Base-by-base conservation (phyloP, 495 filamentous ascomycete genomes). In the Parathielavia appendiculata region DNA sequence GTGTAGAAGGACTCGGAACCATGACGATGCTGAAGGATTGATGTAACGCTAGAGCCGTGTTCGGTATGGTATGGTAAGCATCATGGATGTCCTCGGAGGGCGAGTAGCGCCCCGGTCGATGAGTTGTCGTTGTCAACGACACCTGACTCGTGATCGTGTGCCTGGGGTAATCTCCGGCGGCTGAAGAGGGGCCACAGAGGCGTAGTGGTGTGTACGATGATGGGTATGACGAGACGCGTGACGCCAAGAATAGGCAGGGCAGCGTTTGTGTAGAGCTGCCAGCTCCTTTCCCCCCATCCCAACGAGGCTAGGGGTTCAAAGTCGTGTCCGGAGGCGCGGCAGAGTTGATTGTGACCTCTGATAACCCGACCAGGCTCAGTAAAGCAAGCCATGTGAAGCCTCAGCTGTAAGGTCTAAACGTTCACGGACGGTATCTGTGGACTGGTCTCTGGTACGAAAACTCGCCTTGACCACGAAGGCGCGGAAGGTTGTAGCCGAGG, bases 201-300 rank as follows among this genome's bases (percentile, higher is more conserved):
- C 14, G 58, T 45, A 45, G 23, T 55, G 58, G 52, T 52, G 52
- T 56, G 58, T 51, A 51, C 7, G 30, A 35, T 34, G 14, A 20
- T 11, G 39, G 47, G 19, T 16, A 32, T 50, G 20, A 26, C 22
- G 34, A 16, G 14, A n/a, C 8, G 20, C 30, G n/a, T 55, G 50
- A 50, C 19, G 38, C 11, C 1, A 23, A n/a, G 32, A 35, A 8
- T 4, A 5, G 17, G 17, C 2, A 6, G 4, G 16, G 14, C 13
- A n/a, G n/a, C n/a, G n/a, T 32, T 19, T 11, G 1, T 7, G 46
- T 26, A 10, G 12, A 12, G n/a, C 26, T 17, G 0, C 30, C 30
- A 9, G 13, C 8, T 32, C 46, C 26, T 1, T 1, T 7, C 45
- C 4, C 4, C 7, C 16, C 13, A 11, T 14, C 9, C 1, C 34